These are phyloP conservation scores for Fusarium keratoplasticum DNA, from an alignment of 2,329 filamentous ascomycete species.

Conservation along the genomic window DNA sequence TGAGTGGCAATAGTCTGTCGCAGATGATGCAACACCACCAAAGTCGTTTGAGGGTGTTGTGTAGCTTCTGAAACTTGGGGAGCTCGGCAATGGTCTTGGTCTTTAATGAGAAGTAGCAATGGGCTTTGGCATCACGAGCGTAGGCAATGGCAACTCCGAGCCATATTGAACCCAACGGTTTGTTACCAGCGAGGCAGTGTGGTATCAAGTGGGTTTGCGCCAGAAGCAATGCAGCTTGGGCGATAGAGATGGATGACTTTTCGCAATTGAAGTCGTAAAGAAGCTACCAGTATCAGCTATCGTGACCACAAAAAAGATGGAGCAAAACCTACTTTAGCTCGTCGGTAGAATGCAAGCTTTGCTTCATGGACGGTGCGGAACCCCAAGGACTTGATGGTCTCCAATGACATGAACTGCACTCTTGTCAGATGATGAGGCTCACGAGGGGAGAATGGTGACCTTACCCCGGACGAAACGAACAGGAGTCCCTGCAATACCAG, in stretches of 20 bases:
- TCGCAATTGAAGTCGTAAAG: constrained; percentile 43
- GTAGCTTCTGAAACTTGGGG: constrained; percentile 19
- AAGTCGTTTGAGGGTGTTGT: constrained; percentile 38
- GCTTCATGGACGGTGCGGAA: constrained; percentile 40
- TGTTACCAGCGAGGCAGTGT: constrained; percentile 39
- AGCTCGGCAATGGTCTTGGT: constrained; percentile 18
- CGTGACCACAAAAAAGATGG: accelerated
- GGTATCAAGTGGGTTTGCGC: constrained; percentile 42
- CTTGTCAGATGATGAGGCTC: neutral
- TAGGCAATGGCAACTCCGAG: constrained; percentile 42
- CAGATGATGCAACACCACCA: constrained; percentile 45
- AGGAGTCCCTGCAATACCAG: constrained; percentile 38
- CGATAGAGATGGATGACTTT: constrained; percentile 39
- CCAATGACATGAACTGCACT: constrained; percentile 30
- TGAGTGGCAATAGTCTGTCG: constrained; percentile 35
- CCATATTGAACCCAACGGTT: constrained; percentile 42
- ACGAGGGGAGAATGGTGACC: neutral
- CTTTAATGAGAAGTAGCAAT: constrained; percentile 34
- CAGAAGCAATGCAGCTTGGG: constrained; percentile 38
- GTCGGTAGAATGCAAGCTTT: constrained; percentile 39
- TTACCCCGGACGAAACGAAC: constrained; percentile 39
- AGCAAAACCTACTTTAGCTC: constrained; percentile 29
- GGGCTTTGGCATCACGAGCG: constrained; percentile 39
- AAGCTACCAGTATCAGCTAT: constrained; percentile 14
- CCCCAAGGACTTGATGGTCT: constrained; percentile 33